Conservation (phyloP, 2,329 filamentous ascomycete species). For the Venturia pyrina region DNA sequence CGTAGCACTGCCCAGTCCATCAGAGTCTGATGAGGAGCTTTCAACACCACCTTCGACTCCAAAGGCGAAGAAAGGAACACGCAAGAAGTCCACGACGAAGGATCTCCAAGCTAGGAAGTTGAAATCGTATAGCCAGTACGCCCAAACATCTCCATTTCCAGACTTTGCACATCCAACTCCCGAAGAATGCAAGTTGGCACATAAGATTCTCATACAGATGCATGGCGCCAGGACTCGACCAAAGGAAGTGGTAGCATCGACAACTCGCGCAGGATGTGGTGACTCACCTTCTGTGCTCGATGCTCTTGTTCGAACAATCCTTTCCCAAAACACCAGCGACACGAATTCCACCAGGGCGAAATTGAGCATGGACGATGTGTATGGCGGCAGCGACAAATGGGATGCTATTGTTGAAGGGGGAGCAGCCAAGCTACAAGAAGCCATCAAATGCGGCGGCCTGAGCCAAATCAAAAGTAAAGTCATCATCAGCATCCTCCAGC, state of each 20-base stretch:
- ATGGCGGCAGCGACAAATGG: slow-evolving; percentile 59
- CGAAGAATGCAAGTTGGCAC: background rate
- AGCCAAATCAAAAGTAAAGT: slow-evolving; percentile 61
- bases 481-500: slow-evolving; percentile 58
- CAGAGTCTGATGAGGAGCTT: background rate
- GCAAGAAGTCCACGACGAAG: background rate
- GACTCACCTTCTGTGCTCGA: slow-evolving; percentile 53
- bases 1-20: background rate
- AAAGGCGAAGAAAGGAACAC: background rate
- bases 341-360: slow-evolving; percentile 57
- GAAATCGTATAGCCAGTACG: slow-evolving; percentile 1
- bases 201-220: slow-evolving; percentile 3
- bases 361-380: slow-evolving; percentile 44
- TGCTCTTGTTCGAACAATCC: slow-evolving; percentile 50
- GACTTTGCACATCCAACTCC: slow-evolving; percentile 9
- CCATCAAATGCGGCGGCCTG: slow-evolving; percentile 62
- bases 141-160: slow-evolving; percentile 8
- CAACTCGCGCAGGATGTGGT: slow-evolving; percentile 49
- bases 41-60: background rate
- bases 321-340: slow-evolving; percentile 54
- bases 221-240: slow-evolving; percentile 3
- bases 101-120: background rate
- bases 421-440: slow-evolving; percentile 50
- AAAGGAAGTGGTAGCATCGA: slow-evolving; percentile 4
- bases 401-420: slow-evolving; percentile 54